Conservation (phyloP, 257 asterid species). For the Coffea canephora region DNA sequence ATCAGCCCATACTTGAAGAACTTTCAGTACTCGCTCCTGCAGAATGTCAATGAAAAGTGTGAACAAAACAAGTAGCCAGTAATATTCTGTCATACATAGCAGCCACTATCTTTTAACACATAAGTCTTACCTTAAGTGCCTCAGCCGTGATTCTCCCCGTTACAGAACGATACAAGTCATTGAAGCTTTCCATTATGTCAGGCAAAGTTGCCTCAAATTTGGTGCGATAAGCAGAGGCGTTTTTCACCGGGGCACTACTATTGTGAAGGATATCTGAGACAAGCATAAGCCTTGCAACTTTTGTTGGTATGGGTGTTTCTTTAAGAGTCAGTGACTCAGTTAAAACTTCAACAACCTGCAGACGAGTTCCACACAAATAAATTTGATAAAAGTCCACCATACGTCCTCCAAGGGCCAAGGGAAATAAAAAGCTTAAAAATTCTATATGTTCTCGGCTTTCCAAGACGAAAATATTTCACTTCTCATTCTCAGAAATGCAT, state of each 20-base stretch:
- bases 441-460: neutral
- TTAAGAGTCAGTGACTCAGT: conserved; percentile 95
- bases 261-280: conserved; percentile 97
- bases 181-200: conserved; percentile 90
- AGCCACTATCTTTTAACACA: conserved; percentile 2
- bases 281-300: conserved; percentile 98
- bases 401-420: neutral
- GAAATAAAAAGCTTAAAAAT: neutral
- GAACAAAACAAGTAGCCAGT: neutral
- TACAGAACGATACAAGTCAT: conserved; percentile 86
- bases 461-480: neutral
- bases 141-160: conserved; percentile 96
- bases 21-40: conserved; percentile 86
- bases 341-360: conserved; percentile 90
- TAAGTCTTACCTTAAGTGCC: conserved; percentile 73
- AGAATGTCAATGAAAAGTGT: conserved; percentile 24
- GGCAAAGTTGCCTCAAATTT: conserved; percentile 87
- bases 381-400: neutral
- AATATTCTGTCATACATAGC: neutral
- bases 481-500: neutral
- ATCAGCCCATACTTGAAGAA: conserved; percentile 96
- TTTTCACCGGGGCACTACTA: conserved; percentile 94
- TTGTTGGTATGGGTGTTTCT: conserved; percentile 95
- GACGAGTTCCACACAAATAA: conserved; percentile 6
- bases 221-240: conserved; percentile 95